phyloP scores from a whole-genome alignment of 2,329 filamentous ascomycete genomes.

The Xylariaceae sp. region DNA sequence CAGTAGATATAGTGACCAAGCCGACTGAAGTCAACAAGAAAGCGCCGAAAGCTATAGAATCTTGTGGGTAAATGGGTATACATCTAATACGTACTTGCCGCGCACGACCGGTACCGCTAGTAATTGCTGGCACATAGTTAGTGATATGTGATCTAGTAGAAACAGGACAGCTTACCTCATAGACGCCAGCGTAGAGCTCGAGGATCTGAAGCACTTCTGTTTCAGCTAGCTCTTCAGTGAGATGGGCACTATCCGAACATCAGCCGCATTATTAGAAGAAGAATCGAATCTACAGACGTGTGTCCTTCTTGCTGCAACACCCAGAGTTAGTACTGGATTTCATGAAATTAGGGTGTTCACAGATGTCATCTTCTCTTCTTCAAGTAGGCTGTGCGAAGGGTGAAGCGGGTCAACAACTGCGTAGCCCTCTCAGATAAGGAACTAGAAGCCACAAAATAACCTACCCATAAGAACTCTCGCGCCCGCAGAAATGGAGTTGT shows the following conservation, averaged over 20 bases:
- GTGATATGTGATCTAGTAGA: background rate
- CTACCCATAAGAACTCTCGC: slow-evolving; percentile 85
- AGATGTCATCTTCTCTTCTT: background rate
- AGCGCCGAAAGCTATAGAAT: slow-evolving; percentile 24
- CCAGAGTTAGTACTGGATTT: background rate
- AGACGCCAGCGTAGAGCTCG: slow-evolving; percentile 88
- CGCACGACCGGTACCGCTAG: slow-evolving; percentile 94
- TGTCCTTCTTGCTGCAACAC: slow-evolving; percentile 76
- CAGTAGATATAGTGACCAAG: background rate
- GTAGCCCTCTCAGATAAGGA: too few relatives aligned
- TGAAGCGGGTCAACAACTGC: too few relatives aligned
- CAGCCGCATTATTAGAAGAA: background rate
- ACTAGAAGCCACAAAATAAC: background rate
- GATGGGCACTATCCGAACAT: slow-evolving; percentile 66
- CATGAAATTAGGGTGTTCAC: background rate
- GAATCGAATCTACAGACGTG: slow-evolving; percentile 40
- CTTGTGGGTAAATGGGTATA: background rate
- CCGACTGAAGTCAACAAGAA: background rate
- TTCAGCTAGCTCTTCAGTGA: slow-evolving; percentile 79
- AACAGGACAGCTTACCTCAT: slow-evolving; percentile 54
- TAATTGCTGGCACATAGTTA: slow-evolving; percentile 56
- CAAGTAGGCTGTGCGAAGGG: background rate
- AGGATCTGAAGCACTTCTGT: slow-evolving; percentile 91
- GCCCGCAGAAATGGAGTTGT: slow-evolving; percentile 84
- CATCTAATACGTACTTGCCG: slow-evolving; percentile 51